Evolutionary conservation across 805 yeast genomes (phyloP).

Genomic region (Wickerhamiella sergipiensis): DNA sequence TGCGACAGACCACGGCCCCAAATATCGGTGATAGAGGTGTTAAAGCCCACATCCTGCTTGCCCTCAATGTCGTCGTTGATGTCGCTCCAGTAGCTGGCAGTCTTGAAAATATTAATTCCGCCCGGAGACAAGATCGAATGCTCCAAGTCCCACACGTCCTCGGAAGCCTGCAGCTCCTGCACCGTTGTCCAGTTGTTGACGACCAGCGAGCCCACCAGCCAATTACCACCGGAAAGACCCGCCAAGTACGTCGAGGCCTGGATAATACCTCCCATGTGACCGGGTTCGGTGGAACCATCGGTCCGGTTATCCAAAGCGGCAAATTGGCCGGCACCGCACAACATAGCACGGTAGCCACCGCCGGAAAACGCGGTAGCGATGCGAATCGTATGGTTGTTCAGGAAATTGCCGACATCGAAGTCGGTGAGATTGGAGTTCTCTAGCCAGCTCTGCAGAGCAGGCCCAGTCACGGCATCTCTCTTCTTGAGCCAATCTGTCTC

Average conservation of each 20-base stretch:
- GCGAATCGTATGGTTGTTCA: constrained; percentile 24
- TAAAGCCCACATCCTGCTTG: constrained; percentile 56
- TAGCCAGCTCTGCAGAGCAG: constrained; percentile 32
- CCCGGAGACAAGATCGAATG: constrained; percentile 48
- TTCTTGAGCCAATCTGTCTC: constrained; percentile 22
- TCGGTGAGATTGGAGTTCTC: constrained; percentile 33
- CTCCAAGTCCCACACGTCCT: constrained; percentile 54
- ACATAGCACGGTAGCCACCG: constrained; percentile 86
- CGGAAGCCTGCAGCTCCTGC: constrained; percentile 37
- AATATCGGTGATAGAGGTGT: constrained; percentile 54
- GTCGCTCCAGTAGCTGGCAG: constrained; percentile 37
- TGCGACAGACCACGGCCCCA: constrained; percentile 73
- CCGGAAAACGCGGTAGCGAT: constrained; percentile 58
- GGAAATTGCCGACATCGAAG: constrained; percentile 30
- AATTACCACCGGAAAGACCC: constrained; percentile 76
- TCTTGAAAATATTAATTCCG: constrained; percentile 43
- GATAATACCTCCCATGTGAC: constrained; percentile 59
- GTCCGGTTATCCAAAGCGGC: constrained; percentile 71
- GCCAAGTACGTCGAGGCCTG: constrained; percentile 58
- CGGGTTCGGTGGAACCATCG: constrained; percentile 32
- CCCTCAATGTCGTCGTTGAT: constrained; percentile 34
- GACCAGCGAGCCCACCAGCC: constrained; percentile 60
- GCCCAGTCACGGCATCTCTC: constrained; percentile 26
- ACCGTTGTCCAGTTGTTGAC: constrained; percentile 63
- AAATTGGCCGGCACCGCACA: constrained; percentile 71